A percentile compares a stretch with the other conserved stretches of the same genome.
Conservation (phyloP, 495 filamentous ascomycete species). For the Tricharina praecox region DNA sequence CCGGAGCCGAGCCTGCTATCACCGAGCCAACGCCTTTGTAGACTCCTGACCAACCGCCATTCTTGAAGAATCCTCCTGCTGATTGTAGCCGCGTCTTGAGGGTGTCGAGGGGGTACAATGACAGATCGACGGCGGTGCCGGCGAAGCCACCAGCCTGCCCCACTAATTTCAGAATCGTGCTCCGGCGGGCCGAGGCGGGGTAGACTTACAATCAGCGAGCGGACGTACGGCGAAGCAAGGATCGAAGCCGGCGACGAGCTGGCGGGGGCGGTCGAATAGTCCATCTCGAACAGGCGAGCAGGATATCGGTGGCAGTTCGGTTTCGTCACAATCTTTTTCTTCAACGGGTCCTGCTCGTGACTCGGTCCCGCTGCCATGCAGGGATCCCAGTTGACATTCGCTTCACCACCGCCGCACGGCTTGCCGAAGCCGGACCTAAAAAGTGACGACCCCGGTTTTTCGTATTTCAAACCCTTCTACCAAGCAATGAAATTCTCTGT, state of each 20-base stretch:
- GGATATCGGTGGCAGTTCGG: too few species aligned
- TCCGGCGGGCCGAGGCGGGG: background rate
- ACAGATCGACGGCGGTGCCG: conserved; percentile 77
- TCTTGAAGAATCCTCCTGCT: conserved; percentile 54
- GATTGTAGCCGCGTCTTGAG: conserved; percentile 90
- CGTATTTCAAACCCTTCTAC: too few species aligned
- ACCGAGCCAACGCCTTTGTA: conserved; percentile 54
- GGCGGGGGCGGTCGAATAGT: background rate
- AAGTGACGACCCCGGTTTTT: too few species aligned
- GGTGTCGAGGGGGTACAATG: conserved; percentile 81
- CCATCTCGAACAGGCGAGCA: too few species aligned
- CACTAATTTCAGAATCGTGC: conserved; percentile 1
- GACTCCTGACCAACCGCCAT: conserved; percentile 57
- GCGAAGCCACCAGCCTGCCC: conserved; percentile 53
- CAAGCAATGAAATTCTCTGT: too few species aligned
- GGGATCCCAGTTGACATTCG: too few species aligned
- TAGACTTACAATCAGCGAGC: conserved; percentile 32
- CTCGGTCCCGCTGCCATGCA: too few species aligned
- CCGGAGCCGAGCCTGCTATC: conserved; percentile 81
- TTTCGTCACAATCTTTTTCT: too few species aligned
- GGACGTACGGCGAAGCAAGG: conserved; percentile 31
- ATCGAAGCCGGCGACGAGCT: conserved; percentile 2
- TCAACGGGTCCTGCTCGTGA: too few species aligned
- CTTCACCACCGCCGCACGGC: too few species aligned
- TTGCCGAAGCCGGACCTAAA: too few species aligned